phyloP scores from a whole-genome alignment of 176 grass and related monocot species.

The Oryza australiensis region DNA sequence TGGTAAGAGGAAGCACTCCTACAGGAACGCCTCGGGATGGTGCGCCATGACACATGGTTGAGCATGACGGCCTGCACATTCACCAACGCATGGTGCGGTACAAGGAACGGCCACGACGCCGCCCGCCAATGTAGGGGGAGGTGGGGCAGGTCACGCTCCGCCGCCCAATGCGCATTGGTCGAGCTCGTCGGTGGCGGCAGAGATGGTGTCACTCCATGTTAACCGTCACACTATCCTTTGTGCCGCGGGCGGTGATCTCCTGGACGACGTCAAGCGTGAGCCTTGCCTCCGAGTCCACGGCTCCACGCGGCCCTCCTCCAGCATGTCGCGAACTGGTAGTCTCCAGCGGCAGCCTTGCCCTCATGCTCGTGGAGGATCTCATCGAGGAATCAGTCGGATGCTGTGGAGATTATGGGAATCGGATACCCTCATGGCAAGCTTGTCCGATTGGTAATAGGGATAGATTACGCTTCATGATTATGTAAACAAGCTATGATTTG shows the following conservation, averaged over 20 bases:
- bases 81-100: no score
- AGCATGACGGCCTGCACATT: slow-evolving; percentile 59
- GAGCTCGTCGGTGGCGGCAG: slow-evolving; percentile 46
- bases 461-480: no score
- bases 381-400: slow-evolving; percentile 62
- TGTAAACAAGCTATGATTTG: no score
- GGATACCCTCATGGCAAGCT: no score
- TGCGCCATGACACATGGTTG: slow-evolving; percentile 62
- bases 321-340: slow-evolving; percentile 38
- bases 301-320: not conserved
- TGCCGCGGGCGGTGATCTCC: slow-evolving; percentile 56
- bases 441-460: no score
- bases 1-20: slow-evolving; percentile 42
- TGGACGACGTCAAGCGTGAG: slow-evolving; percentile 53
- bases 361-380: slow-evolving; percentile 52
- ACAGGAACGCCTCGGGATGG: slow-evolving; percentile 46
- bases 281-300: slow-evolving; percentile 31
- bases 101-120: no score
- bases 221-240: slow-evolving; percentile 57
- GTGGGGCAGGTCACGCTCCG: no score
- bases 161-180: slow-evolving; percentile 41
- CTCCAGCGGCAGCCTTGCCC: not conserved
- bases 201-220: slow-evolving; percentile 48
- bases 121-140: no score
- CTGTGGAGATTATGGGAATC: no score